Conservation (phyloP, 495 filamentous ascomycete species). For the Penicillium angulare region DNA sequence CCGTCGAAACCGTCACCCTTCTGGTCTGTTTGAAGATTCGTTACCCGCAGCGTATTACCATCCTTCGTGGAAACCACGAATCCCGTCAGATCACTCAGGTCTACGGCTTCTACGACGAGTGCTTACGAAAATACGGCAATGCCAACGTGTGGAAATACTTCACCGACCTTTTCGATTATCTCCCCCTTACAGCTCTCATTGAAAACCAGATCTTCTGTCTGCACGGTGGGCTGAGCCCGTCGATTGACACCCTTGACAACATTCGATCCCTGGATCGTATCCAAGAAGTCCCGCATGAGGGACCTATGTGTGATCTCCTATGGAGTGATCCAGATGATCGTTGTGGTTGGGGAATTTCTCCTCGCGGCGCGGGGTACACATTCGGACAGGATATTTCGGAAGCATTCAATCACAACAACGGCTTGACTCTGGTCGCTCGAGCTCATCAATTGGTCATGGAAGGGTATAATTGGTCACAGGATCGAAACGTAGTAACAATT, state of each 20-base stretch:
- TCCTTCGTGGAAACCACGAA: conserved; percentile 95
- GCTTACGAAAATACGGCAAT: conserved; percentile 95
- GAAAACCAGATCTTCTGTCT: conserved; percentile 99
- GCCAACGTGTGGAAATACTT: conserved; percentile 99
- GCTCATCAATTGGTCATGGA: conserved; percentile 98
- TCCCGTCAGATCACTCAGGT: conserved; percentile 97
- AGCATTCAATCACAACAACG: conserved; percentile 99
- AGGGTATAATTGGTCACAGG: conserved; percentile 97
- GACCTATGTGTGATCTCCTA: conserved; percentile 96
- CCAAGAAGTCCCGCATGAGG: conserved; percentile 97
- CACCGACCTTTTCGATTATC: conserved; percentile 98
- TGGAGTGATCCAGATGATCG: conserved; percentile 99
- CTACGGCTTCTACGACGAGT: conserved; percentile 98
- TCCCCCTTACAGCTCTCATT: conserved; percentile 95
- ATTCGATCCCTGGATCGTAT: conserved; percentile 94
- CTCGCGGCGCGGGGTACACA: conserved; percentile 95
- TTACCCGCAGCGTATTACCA: conserved; percentile 94
- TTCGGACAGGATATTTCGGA: conserved; percentile 99
- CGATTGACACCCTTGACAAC: conserved; percentile 97
- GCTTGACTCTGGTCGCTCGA: conserved; percentile 88
- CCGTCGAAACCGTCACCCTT: conserved; percentile 91
- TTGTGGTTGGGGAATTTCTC: conserved; percentile 98
- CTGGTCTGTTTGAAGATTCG: conserved; percentile 94
- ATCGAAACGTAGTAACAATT: conserved; percentile 96
- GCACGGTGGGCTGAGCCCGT: conserved; percentile 92